Percentiles rank a stretch among this genome's conserved stretches.
Evolutionary conservation across 331 rosid genomes (phyloP).

Genomic region (Arachis monticola): DNA sequence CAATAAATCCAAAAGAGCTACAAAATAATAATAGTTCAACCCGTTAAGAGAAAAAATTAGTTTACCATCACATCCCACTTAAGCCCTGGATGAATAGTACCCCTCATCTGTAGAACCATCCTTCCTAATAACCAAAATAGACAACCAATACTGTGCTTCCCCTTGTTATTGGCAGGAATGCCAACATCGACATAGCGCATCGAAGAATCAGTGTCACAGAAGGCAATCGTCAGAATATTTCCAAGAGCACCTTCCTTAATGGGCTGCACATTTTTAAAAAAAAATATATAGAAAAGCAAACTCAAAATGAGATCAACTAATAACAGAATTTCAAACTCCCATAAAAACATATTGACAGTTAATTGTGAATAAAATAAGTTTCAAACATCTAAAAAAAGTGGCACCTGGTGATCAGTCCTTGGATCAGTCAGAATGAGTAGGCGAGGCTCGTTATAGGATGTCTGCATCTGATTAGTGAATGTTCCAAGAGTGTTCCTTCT

Average conservation of each 20-base stretch:
- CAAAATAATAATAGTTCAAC: background rate
- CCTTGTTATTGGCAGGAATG: constrained; percentile 93
- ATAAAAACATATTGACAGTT: too few species aligned
- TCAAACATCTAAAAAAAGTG: too few species aligned
- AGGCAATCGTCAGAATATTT: constrained; percentile 88
- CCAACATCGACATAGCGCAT: constrained; percentile 89
- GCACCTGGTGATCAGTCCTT: too few species aligned
- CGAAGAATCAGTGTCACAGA: constrained; percentile 94
- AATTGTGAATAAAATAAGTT: too few species aligned
- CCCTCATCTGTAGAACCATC: constrained; percentile 92
- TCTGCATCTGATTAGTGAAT: too few species aligned
- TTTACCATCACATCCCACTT: constrained; percentile 91
- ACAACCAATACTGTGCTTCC: constrained; percentile 72
- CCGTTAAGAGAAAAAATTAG: background rate
- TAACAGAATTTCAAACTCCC: too few species aligned
- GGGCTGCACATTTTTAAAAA: constrained; percentile 70
- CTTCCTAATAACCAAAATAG: constrained; percentile 47
- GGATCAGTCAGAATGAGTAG: too few species aligned
- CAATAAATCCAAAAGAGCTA: background rate
- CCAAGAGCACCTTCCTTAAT: constrained; percentile 96
- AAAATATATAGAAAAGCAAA: background rate
- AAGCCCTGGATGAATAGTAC: constrained; percentile 71
- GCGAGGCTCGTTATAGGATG: too few species aligned
- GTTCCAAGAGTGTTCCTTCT: too few species aligned
- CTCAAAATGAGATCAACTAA: too few species aligned